These are phyloP conservation scores for Microascus cirrosus DNA, from an alignment of 2,329 filamentous ascomycete genomes.

Conservation along the genomic window DNA sequence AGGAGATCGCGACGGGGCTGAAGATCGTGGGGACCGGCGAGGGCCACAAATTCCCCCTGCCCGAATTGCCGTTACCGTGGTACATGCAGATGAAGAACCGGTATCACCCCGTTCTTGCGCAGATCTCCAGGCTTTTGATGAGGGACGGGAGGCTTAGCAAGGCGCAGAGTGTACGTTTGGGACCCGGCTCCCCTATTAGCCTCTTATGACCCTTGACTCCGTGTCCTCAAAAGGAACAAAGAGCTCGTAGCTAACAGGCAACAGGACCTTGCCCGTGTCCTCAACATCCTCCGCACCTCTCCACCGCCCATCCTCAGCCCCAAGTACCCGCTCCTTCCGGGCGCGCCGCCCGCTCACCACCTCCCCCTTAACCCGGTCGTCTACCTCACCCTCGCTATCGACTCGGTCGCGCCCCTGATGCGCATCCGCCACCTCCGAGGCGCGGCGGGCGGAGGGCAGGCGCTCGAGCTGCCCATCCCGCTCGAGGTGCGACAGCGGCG, in stretches of 20 bases:
- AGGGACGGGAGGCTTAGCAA: constrained; percentile 76
- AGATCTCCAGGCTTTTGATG: constrained; percentile 89
- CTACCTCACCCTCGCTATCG: constrained; percentile 83
- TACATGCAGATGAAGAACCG: constrained; percentile 60
- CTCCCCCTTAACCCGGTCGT: constrained; percentile 82
- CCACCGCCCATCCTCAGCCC: constrained; percentile 68
- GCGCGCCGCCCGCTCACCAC: constrained; percentile 62
- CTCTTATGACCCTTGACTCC: neutral
- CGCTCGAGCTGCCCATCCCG: constrained; percentile 74
- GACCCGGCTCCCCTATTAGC: neutral
- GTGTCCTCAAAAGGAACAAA: neutral
- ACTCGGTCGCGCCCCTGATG: constrained; percentile 84
- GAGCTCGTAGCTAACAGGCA: constrained; percentile 2
- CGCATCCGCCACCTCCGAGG: constrained; percentile 67
- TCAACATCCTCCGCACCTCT: constrained; percentile 75
- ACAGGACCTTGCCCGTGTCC: constrained; percentile 74
- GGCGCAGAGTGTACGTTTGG: constrained; percentile 69
- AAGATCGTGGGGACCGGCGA: constrained; percentile 7
- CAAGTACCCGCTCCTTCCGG: constrained; percentile 60
- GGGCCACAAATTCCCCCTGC: constrained; percentile 72
- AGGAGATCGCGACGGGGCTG: constrained; percentile 8
- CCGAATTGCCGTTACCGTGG: constrained; percentile 53
- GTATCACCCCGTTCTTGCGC: constrained; percentile 75
- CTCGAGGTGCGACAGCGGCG: constrained; percentile 65
- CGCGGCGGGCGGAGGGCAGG: constrained; percentile 73